These are phyloP conservation scores for Fraxinus nigra DNA, from an alignment of 305 asterid genomes.

Conservation along the genomic window DNA sequence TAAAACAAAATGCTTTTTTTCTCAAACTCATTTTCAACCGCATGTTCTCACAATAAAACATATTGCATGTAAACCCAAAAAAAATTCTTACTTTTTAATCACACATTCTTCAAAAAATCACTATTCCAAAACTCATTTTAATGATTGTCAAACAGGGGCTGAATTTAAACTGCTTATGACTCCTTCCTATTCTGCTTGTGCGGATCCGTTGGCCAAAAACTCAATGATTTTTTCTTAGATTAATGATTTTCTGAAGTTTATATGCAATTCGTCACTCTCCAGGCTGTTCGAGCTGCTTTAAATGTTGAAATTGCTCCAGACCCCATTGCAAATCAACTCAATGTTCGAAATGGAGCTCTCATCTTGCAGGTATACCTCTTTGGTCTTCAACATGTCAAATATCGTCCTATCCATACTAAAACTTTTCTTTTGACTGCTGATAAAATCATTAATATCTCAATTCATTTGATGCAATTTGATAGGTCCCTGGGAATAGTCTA, in stretches of 20 bases:
- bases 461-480: conserved; percentile 14
- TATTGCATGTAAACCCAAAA: neutral
- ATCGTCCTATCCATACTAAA: neutral
- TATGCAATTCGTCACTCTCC: conserved; percentile 2
- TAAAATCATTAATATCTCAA: neutral
- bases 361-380: conserved; percentile 54
- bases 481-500: conserved; percentile 75
- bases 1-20: neutral
- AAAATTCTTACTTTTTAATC: neutral
- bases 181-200: neutral
- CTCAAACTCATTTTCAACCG: neutral
- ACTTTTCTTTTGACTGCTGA: neutral
- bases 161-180: neutral
- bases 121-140: neutral
- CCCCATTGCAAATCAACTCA: conserved; percentile 79
- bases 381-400: neutral
- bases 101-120: neutral
- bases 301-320: conserved; percentile 80
- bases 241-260: neutral
- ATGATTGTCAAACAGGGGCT: neutral
- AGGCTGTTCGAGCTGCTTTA: conserved; percentile 86
- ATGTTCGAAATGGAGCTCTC: conserved; percentile 89
- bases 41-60: neutral
- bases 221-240: neutral
- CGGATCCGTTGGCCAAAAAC: neutral